phyloP scores from a whole-genome alignment of 2,329 filamentous ascomycete species.

The Fusarium nurragi region DNA sequence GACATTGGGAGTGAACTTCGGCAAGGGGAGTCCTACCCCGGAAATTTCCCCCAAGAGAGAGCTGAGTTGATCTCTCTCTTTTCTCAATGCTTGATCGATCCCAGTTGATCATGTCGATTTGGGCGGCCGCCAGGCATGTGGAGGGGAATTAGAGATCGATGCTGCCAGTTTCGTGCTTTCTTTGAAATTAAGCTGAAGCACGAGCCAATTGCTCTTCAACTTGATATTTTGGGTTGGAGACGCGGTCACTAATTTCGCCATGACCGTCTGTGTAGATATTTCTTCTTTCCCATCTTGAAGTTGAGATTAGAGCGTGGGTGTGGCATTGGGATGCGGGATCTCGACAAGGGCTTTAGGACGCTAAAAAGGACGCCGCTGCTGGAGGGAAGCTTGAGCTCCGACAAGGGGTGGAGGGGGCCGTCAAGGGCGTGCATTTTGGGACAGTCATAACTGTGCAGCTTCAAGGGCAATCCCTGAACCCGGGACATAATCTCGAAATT shows the following conservation, averaged over 20 bases:
- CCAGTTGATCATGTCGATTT: conserved; percentile 11
- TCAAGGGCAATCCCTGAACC: conserved; percentile 41
- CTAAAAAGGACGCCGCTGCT: conserved; percentile 44
- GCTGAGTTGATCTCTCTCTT: conserved; percentile 21
- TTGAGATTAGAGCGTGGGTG: conserved; percentile 45
- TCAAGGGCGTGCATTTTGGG: conserved; percentile 24
- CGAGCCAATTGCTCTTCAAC: neutral
- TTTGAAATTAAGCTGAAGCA: neutral
- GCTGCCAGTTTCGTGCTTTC: neutral
- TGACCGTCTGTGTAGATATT: conserved; percentile 29
- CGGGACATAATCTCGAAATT: conserved; percentile 43
- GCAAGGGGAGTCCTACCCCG: conserved; percentile 23
- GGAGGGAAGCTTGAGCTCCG: conserved; percentile 36
- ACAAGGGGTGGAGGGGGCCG: conserved; percentile 39
- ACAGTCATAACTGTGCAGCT: conserved; percentile 21
- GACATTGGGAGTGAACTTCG: conserved; percentile 33
- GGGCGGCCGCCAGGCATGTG: conserved; percentile 7
- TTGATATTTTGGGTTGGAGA: conserved; percentile 1
- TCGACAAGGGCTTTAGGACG: conserved; percentile 43
- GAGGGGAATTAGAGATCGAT: conserved; percentile 1
- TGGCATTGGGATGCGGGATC: conserved; percentile 46
- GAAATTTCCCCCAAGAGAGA: conserved; percentile 15
- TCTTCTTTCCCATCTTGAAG: conserved; percentile 31
- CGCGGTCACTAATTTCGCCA: neutral
- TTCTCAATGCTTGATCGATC: conserved; percentile 22